phyloP scores from a whole-genome alignment of 768 basidiomycete genomes.

The Sistotremastrum niveocremeum region DNA sequence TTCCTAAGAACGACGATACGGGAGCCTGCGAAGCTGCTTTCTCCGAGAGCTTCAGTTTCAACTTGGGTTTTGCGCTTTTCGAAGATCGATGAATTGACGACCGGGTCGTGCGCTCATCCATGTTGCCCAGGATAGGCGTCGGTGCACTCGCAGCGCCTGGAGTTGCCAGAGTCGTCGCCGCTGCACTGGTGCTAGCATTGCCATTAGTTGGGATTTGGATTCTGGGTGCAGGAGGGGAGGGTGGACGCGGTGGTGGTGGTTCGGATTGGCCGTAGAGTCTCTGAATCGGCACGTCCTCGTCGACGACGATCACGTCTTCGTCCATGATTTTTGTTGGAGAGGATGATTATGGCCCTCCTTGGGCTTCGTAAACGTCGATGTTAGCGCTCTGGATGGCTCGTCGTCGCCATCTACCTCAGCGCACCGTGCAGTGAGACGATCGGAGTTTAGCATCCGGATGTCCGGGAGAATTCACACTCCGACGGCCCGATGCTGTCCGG shows the following conservation, averaged over 20 bases:
- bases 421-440: too few species aligned
- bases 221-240: conserved; percentile 16
- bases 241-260: conserved; percentile 5
- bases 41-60: conserved; percentile 80
- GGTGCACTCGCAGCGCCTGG: conserved; percentile 11
- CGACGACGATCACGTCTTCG: conserved; percentile 49
- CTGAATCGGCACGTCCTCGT: conserved; percentile 36
- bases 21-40: conserved; percentile 69
- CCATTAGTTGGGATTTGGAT: conserved; percentile 12
- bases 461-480: too few species aligned
- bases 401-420: too few species aligned
- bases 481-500: too few species aligned
- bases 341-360: conserved; percentile 7
- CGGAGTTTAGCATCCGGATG: too few species aligned
- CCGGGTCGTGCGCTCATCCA: conserved; percentile 40
- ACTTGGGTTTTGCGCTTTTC: conserved; percentile 51
- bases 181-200: conserved; percentile 18
- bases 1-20: conserved; percentile 79
- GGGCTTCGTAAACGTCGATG: too few species aligned
- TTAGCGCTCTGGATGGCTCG: too few species aligned
- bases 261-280: conserved; percentile 11
- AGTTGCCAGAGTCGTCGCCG: conserved; percentile 23
- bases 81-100: conserved; percentile 31
- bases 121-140: too few species aligned
- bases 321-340: conserved; percentile 24